phyloP scores from a whole-genome alignment of 495 filamentous ascomycete species.

The Daldinia grandis region DNA sequence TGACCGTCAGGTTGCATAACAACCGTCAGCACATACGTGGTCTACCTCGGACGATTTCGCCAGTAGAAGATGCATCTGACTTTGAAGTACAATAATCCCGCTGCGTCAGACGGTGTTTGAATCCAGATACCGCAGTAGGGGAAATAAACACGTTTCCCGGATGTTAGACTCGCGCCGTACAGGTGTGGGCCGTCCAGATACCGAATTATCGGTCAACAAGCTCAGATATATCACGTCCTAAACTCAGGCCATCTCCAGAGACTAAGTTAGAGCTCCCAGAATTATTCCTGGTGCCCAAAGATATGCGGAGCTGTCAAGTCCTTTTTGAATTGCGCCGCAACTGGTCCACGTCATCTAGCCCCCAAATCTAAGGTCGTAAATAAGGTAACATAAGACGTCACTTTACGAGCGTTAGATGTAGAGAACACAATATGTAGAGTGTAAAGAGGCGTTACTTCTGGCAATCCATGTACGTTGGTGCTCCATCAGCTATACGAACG shows the following conservation, averaged over 20 bases:
- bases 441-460: not conserved
- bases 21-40: slow-evolving; percentile 34
- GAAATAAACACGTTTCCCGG: not conserved
- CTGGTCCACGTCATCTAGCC: slow-evolving; percentile 41
- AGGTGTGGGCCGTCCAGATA: slow-evolving; percentile 23
- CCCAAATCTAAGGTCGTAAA: slow-evolving; percentile 25
- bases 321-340: slow-evolving; percentile 27
- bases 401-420: slow-evolving; percentile 31
- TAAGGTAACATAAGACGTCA: slow-evolving; percentile 26
- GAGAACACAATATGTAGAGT: slow-evolving; percentile 1
- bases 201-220: slow-evolving; percentile 24
- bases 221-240: slow-evolving; percentile 1
- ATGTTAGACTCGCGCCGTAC: slow-evolving; percentile 18
- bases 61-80: slow-evolving; percentile 18
- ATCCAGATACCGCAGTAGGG: slow-evolving; percentile 29
- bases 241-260: slow-evolving; percentile 6
- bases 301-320: slow-evolving; percentile 20
- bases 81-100: slow-evolving; percentile 19
- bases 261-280: not conserved
- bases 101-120: slow-evolving; percentile 38
- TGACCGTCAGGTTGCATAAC: slow-evolving; percentile 10
- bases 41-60: slow-evolving; percentile 10
- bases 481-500: slow-evolving; percentile 4
- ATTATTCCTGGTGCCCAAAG: slow-evolving; percentile 11
- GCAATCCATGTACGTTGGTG: slow-evolving; percentile 5